Percentiles rank a stretch among this genome's conserved stretches.
These are phyloP conservation scores for Didymella exigua DNA, from an alignment of 2,329 filamentous ascomycete genomes.

Conservation along the genomic window DNA sequence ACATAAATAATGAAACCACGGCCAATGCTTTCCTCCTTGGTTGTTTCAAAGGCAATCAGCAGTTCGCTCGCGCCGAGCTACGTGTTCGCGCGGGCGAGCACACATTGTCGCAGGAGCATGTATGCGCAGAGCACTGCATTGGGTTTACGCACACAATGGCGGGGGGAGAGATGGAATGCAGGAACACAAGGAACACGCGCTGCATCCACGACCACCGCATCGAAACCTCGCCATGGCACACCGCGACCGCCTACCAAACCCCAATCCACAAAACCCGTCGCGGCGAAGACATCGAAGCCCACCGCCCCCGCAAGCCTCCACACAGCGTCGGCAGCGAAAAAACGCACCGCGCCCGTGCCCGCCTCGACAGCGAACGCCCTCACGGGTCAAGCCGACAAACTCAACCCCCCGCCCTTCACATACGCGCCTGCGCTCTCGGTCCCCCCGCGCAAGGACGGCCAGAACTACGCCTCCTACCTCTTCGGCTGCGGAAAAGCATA, in stretches of 20 bases:
- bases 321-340: conserved; percentile 5
- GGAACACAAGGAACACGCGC: not conserved
- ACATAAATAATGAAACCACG: conserved; percentile 31
- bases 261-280: not conserved
- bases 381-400: conserved; percentile 23
- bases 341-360: not conserved
- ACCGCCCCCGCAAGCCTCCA: conserved; percentile 11
- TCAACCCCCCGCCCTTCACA: conserved; percentile 77
- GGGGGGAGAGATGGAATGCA: not conserved
- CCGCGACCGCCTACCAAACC: not conserved
- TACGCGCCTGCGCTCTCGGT: conserved; percentile 72
- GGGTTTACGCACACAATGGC: not conserved
- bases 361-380: conserved; percentile 5
- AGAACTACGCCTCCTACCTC: conserved; percentile 59
- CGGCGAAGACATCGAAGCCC: conserved; percentile 2
- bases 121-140: not conserved
- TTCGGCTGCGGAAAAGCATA: conserved; percentile 75
- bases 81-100: conserved; percentile 1
- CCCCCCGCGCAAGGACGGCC: conserved; percentile 59
- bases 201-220: conserved; percentile 1
- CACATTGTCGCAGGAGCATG: not conserved
- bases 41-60: conserved; percentile 1
- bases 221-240: conserved; percentile 1
- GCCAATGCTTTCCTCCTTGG: conserved; percentile 18
- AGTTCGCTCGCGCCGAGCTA: not conserved